Conservation (phyloP, 1,284 basidiomycete genomes). For the Ustilago bromivora region DNA sequence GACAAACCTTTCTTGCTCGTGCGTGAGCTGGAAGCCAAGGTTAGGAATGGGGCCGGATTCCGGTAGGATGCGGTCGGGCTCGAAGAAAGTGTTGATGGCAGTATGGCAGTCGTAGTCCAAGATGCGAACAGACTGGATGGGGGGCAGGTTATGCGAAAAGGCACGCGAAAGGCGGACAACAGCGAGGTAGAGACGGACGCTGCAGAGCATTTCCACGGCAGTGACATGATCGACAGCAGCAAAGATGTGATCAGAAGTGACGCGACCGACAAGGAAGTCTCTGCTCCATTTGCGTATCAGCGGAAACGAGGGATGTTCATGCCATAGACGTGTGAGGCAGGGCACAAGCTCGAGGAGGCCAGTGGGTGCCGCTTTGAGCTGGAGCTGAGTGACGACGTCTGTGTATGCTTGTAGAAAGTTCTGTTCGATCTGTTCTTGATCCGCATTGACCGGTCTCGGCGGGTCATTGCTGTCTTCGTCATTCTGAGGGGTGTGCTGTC, state of each 20-base stretch:
- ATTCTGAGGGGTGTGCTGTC: not conserved
- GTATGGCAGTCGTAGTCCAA: slow-evolving; percentile 55
- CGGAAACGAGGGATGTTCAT: slow-evolving; percentile 33
- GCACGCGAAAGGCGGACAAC: slow-evolving; percentile 54
- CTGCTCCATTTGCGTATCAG: slow-evolving; percentile 48
- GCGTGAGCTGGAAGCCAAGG: slow-evolving; percentile 52
- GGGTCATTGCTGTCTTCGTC: not conserved
- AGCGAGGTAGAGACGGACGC: slow-evolving; percentile 56
- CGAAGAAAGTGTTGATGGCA: slow-evolving; percentile 51
- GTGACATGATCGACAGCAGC: slow-evolving; percentile 38
- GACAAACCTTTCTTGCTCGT: slow-evolving; percentile 59
- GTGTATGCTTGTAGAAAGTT: slow-evolving; percentile 39
- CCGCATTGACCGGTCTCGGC: not conserved
- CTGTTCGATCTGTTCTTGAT: slow-evolving; percentile 29
- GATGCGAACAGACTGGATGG: slow-evolving; percentile 47
- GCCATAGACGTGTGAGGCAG: slow-evolving; percentile 30
- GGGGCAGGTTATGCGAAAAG: slow-evolving; percentile 32
- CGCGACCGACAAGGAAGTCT: slow-evolving; percentile 50
- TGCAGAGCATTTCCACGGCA: slow-evolving; percentile 55
- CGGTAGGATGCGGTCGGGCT: slow-evolving; percentile 15
- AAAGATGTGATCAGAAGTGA: slow-evolving; percentile 37
- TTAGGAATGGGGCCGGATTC: slow-evolving; percentile 9
- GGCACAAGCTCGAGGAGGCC: slow-evolving; percentile 50
- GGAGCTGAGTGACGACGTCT: slow-evolving; percentile 36
- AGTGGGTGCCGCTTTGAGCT: slow-evolving; percentile 38